Conservation (phyloP, 148 eudicot species). For the Camellia sinensis region DNA sequence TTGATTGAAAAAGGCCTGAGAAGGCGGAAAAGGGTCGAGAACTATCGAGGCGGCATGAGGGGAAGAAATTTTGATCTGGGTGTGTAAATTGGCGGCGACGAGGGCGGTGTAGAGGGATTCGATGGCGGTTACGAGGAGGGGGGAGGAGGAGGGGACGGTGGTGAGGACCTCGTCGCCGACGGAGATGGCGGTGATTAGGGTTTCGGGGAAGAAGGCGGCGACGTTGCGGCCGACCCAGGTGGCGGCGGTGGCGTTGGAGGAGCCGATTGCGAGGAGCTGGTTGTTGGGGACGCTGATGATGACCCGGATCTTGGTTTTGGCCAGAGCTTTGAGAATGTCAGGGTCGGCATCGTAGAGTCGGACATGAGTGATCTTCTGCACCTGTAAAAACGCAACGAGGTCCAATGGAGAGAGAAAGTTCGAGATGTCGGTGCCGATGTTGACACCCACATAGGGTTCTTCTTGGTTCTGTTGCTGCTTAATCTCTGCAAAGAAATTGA, state of each 20-base stretch:
- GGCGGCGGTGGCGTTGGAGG: conserved; percentile 83
- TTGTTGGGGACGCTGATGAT: conserved; percentile 80
- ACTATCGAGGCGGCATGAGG: conserved; percentile 74
- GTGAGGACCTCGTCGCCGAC: conserved; percentile 93
- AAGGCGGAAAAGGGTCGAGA: conserved; percentile 90
- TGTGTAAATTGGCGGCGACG: conserved; percentile 67
- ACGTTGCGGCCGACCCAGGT: conserved; percentile 75
- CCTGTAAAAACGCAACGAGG: conserved; percentile 56
- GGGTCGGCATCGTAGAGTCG: conserved; percentile 70
- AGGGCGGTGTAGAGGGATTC: conserved; percentile 69
- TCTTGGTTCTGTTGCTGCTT: conserved; percentile 39
- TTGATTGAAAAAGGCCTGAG: conserved; percentile 86
- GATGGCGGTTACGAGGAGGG: conserved; percentile 77
- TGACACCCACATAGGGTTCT: conserved; percentile 75
- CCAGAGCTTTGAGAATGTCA: conserved; percentile 62
- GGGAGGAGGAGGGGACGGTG: conserved; percentile 57
- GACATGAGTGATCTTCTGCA: conserved; percentile 74
- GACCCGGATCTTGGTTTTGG: conserved; percentile 77
- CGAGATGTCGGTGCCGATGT: conserved; percentile 75
- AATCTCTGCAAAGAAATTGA: conserved; percentile 36
- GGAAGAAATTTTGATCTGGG: conserved; percentile 64
- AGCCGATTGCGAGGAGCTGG: conserved; percentile 74
- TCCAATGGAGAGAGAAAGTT: conserved; percentile 53
- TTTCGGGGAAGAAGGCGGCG: conserved; percentile 62
- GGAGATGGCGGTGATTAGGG: conserved; percentile 67